Percentiles rank a stretch among this genome's conserved stretches.
phyloP scores from a whole-genome alignment of 208 protist species.

The Herpetomonas samuelpessoai region DNA sequence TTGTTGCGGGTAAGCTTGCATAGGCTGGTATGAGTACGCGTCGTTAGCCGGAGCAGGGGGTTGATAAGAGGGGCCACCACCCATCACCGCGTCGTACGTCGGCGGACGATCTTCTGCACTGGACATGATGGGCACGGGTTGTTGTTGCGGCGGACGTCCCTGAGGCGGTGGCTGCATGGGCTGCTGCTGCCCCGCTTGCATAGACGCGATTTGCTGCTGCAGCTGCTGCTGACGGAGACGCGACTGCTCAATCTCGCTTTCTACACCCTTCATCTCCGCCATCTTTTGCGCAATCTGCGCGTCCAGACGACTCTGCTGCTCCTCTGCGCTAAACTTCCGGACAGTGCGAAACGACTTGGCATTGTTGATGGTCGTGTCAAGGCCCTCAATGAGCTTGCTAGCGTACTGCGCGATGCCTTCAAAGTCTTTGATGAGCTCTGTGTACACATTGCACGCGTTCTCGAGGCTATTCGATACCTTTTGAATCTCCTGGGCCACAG shows the following conservation, averaged over 20 bases:
- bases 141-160: background rate
- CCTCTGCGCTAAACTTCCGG: slow-evolving; percentile 57
- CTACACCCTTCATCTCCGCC: slow-evolving; percentile 46
- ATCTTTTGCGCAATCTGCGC: slow-evolving; percentile 74
- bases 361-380: slow-evolving; percentile 42
- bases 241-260: slow-evolving; percentile 39
- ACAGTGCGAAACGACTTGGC: slow-evolving; percentile 63
- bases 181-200: slow-evolving; percentile 13
- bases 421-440: slow-evolving; percentile 51
- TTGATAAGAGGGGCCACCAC: background rate
- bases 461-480: slow-evolving; percentile 78
- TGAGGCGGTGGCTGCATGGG: slow-evolving; percentile 1
- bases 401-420: slow-evolving; percentile 40
- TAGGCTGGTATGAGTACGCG: background rate
- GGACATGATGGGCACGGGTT: background rate
- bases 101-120: slow-evolving; percentile 15
- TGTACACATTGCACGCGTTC: slow-evolving; percentile 54
- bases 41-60: slow-evolving; percentile 2
- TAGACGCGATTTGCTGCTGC: slow-evolving; percentile 22
- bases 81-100: slow-evolving; percentile 28
- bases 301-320: slow-evolving; percentile 54
- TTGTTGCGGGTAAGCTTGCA: background rate
- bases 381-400: slow-evolving; percentile 42
- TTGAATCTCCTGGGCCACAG: slow-evolving; percentile 57
- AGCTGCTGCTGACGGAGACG: slow-evolving; percentile 34